Evolutionary conservation across 192 early-diverging fungal genomes (phyloP).

Genomic region (Gryganskiella cystojenkinii): DNA sequence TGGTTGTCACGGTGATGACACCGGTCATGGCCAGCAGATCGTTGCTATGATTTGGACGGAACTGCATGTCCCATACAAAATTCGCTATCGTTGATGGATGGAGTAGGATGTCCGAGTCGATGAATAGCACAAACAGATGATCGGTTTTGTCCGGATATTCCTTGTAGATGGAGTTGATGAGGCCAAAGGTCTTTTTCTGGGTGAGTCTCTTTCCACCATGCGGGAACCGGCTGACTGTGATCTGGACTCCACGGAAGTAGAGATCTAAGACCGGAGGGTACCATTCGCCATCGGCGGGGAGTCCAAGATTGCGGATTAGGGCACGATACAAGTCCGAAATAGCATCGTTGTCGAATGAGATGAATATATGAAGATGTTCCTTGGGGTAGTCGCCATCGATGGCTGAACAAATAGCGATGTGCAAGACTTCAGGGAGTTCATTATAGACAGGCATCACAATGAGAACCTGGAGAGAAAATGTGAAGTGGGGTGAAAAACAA

Average conservation of each 20-base stretch:
- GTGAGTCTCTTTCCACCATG: slow-evolving; percentile 66
- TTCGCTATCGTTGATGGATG: slow-evolving; percentile 37
- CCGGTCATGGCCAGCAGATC: slow-evolving; percentile 19
- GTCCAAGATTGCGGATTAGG: slow-evolving; percentile 16
- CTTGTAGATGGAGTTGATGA: slow-evolving; percentile 29
- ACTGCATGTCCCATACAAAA: slow-evolving; percentile 47
- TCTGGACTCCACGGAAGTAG: slow-evolving; percentile 42
- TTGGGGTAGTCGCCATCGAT: slow-evolving; percentile 30
- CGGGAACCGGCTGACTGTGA: slow-evolving; percentile 55
- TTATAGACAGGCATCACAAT: slow-evolving; percentile 39
- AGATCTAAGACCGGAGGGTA: slow-evolving; percentile 22
- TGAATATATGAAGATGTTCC: slow-evolving; percentile 28
- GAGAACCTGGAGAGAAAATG: slow-evolving; percentile 7
- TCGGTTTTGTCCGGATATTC: slow-evolving; percentile 26
- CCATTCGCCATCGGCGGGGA: slow-evolving; percentile 11
- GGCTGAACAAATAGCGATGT: slow-evolving; percentile 21
- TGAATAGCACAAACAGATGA: slow-evolving; percentile 54
- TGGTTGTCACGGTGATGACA: slow-evolving; percentile 25
- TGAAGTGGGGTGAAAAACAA: background rate
- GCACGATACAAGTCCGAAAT: slow-evolving; percentile 31
- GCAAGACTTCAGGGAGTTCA: slow-evolving; percentile 21
- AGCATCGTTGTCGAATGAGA: slow-evolving; percentile 35
- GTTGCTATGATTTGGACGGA: slow-evolving; percentile 10
- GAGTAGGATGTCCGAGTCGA: slow-evolving; percentile 62
- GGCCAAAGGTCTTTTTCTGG: slow-evolving; percentile 55